Evolutionary conservation across 225 moss, liverwort and hornwort genomes (phyloP).

Genomic region (Neckera pumila): DNA sequence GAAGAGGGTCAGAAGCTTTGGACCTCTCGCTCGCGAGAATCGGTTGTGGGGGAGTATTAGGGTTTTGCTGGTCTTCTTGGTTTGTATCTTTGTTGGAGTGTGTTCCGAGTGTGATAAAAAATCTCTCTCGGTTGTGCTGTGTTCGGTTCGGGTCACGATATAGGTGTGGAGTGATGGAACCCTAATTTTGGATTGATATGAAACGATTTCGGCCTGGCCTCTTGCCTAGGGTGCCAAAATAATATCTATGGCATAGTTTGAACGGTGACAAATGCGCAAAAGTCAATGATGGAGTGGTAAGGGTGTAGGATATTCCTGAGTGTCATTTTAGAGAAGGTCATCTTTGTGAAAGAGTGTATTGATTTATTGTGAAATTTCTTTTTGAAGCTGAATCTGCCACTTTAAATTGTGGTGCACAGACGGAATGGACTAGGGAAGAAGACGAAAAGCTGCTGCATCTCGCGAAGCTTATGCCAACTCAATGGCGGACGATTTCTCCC

Average conservation of each 20-base stretch:
- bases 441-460: slow-evolving; percentile 94
- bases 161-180: not conserved
- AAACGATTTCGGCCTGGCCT: not conserved
- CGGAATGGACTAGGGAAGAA: slow-evolving; percentile 96
- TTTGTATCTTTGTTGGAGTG: not conserved
- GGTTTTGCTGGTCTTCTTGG: slow-evolving; percentile 9
- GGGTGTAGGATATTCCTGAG: not conserved
- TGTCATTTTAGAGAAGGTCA: not conserved
- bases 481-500: slow-evolving; percentile 95
- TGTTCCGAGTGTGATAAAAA: not conserved
- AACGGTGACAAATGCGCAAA: not conserved
- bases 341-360: not conserved
- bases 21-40: not conserved
- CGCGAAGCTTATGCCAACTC: slow-evolving; percentile 92
- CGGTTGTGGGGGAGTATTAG: not conserved
- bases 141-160: not conserved
- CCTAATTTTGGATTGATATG: not conserved
- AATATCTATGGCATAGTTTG: not conserved
- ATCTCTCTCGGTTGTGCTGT: not conserved
- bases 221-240: not conserved
- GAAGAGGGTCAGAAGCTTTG: not conserved
- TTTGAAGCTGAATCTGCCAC: not conserved
- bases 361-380: not conserved
- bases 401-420: slow-evolving; percentile 21
- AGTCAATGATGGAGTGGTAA: not conserved